Conservation (phyloP, 164 flowering plant species). For the Magnolia officinalis region DNA sequence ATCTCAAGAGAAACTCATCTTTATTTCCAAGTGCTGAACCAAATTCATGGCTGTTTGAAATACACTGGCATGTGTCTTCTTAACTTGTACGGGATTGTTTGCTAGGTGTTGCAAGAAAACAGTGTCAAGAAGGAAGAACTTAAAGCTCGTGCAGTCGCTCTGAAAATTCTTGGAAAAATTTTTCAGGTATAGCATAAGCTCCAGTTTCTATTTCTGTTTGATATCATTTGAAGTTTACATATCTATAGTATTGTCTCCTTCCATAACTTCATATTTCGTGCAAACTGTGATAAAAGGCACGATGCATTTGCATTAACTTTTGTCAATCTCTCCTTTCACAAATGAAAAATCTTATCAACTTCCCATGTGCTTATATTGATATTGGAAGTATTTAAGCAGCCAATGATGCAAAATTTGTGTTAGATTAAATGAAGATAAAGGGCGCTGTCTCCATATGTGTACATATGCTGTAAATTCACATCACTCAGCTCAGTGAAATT, state of each 20-base stretch:
- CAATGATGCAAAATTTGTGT: too few relatives aligned
- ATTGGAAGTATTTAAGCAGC: too few relatives aligned
- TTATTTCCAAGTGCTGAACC: background rate
- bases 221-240: background rate
- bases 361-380: too few relatives aligned
- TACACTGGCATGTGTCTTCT: background rate
- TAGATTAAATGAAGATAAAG: too few relatives aligned
- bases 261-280: background rate
- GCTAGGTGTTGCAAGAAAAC: slow-evolving; percentile 71
- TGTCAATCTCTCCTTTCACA: too few relatives aligned
- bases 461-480: too few relatives aligned
- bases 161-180: slow-evolving; percentile 70
- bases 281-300: too few relatives aligned
- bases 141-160: slow-evolving; percentile 66
- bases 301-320: background rate
- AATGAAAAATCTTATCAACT: too few relatives aligned
- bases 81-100: slow-evolving; percentile 2
- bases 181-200: slow-evolving; percentile 56
- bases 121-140: slow-evolving; percentile 76
- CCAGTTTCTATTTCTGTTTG: background rate
- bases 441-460: too few relatives aligned
- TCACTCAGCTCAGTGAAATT: too few relatives aligned
- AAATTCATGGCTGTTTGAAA: background rate
- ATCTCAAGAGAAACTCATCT: slow-evolving; percentile 3
- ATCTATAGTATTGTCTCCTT: too few relatives aligned